Conservation (phyloP, 495 filamentous ascomycete genomes). For the Penicillium parvum region DNA sequence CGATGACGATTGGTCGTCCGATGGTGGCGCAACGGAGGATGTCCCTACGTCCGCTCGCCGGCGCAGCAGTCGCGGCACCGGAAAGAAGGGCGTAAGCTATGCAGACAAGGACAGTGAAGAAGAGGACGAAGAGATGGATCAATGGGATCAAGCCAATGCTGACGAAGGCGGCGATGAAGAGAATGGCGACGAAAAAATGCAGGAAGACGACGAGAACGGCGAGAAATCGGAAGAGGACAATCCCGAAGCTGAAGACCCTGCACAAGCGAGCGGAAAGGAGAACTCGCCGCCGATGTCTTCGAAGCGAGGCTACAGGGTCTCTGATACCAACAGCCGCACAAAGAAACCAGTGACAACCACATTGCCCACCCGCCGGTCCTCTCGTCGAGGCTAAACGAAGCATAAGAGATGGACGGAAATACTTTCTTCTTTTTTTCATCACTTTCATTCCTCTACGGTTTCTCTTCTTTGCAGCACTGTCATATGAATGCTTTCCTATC, state of each 20-base stretch:
- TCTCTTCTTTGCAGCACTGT: neutral
- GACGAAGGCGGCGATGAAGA: constrained; percentile 22
- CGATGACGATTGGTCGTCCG: constrained; percentile 43
- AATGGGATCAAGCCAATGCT: constrained; percentile 27
- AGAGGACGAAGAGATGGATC: constrained; percentile 51
- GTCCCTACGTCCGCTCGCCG: constrained; percentile 28
- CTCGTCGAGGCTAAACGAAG: constrained; percentile 30
- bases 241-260: constrained; percentile 9
- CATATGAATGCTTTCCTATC: constrained; percentile 1
- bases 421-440: constrained; percentile 8
- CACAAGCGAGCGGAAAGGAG: constrained; percentile 24
- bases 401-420: neutral
- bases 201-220: constrained; percentile 19
- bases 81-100: constrained; percentile 42
- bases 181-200: constrained; percentile 25
- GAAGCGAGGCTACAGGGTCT: constrained; percentile 17
- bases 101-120: constrained; percentile 52
- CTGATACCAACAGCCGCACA: constrained; percentile 10
- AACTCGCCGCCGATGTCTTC: constrained; percentile 22
- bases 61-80: constrained; percentile 38
- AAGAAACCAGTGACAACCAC: constrained; percentile 21
- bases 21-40: constrained; percentile 25
- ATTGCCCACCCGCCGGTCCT: constrained; percentile 38
- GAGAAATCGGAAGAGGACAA: constrained; percentile 12
- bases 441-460: constrained; percentile 1